Percentiles rank a stretch among this genome's conserved stretches.
phyloP scores from a whole-genome alignment of 1,284 basidiomycete species.

The Pterula multifida region DNA sequence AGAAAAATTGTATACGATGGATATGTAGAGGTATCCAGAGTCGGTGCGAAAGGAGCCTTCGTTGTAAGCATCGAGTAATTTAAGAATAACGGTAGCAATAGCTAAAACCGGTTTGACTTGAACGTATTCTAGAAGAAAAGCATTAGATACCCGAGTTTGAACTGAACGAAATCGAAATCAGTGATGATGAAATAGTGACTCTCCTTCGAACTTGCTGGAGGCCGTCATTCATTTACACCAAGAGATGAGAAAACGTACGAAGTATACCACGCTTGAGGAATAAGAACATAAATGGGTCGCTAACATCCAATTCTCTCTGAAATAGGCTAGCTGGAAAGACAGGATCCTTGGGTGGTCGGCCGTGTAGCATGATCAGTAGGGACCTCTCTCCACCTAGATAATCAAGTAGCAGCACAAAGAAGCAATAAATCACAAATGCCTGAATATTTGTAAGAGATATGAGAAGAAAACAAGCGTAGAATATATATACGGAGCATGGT shows the following conservation, averaged over 20 bases:
- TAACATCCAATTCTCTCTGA: slow-evolving; percentile 72
- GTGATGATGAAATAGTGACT: not conserved
- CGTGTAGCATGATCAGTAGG: slow-evolving; percentile 83
- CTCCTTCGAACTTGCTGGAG: too few relatives aligned
- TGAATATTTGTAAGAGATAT: too few relatives aligned
- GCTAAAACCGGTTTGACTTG: slow-evolving; percentile 93
- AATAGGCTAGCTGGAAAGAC: slow-evolving; percentile 79
- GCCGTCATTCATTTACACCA: not conserved
- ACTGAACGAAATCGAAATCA: slow-evolving; percentile 6
- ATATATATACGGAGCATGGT: slow-evolving; percentile 1
- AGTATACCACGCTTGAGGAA: slow-evolving; percentile 92
- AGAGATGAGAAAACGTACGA: slow-evolving; percentile 43
- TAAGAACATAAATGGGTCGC: slow-evolving; percentile 89
- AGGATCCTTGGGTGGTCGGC: slow-evolving; percentile 77
- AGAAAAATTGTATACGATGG: slow-evolving; percentile 68
- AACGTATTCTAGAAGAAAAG: slow-evolving; percentile 74
- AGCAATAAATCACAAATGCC: slow-evolving; percentile 96
- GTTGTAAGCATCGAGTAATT: slow-evolving; percentile 78
- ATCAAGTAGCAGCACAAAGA: slow-evolving; percentile 71
- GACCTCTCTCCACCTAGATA: slow-evolving; percentile 93
- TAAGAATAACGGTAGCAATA: slow-evolving; percentile 74
- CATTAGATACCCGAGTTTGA: too few relatives aligned
- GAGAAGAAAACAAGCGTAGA: slow-evolving; percentile 5
- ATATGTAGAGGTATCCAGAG: slow-evolving; percentile 90
- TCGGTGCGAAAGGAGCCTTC: slow-evolving; percentile 78